These are phyloP conservation scores for Podospora pseudoanserina DNA, from an alignment of 495 filamentous ascomycete genomes.

Conservation along the genomic window DNA sequence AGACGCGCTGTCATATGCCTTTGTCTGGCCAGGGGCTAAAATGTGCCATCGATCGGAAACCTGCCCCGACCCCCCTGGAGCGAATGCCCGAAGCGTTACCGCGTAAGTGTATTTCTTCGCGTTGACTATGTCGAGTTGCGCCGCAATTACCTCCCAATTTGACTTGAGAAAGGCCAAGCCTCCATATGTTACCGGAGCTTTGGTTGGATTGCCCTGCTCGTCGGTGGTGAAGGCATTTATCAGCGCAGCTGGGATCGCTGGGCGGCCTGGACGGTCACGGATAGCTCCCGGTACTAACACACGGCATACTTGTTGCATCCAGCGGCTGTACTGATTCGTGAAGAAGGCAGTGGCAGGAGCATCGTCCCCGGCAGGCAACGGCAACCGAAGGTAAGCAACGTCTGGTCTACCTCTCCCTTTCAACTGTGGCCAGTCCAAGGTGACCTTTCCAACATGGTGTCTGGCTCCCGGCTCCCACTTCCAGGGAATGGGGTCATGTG, in stretches of 20 bases:
- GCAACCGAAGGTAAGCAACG: constrained; percentile 32
- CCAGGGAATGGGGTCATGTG: constrained; percentile 18
- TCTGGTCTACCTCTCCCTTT: constrained; percentile 22
- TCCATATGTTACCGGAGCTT: constrained; percentile 17
- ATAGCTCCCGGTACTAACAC: constrained; percentile 25
- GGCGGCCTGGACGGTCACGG: constrained; percentile 23
- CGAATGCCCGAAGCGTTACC: constrained; percentile 1
- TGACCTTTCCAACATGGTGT: constrained; percentile 18
- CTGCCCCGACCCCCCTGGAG: neutral
- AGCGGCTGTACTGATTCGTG: constrained; percentile 21
- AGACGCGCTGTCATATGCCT: neutral
- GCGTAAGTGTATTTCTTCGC: neutral
- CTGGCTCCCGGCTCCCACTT: constrained; percentile 19
- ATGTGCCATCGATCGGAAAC: constrained; percentile 21
- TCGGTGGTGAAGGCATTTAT: constrained; percentile 10
- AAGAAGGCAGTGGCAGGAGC: neutral
- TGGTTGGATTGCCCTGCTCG: neutral
- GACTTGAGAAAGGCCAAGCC: constrained; percentile 17
- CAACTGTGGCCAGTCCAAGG: constrained; percentile 20
- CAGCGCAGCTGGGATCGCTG: constrained; percentile 25
- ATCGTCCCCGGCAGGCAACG: constrained; percentile 19
- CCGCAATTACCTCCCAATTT: constrained; percentile 15
- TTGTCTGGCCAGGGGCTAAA: constrained; percentile 14
- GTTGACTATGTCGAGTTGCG: neutral
- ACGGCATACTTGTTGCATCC: constrained; percentile 21